Evolutionary conservation across 225 moss, liverwort and hornwort genomes (phyloP).

Genomic region (Pleurozium schreberi): DNA sequence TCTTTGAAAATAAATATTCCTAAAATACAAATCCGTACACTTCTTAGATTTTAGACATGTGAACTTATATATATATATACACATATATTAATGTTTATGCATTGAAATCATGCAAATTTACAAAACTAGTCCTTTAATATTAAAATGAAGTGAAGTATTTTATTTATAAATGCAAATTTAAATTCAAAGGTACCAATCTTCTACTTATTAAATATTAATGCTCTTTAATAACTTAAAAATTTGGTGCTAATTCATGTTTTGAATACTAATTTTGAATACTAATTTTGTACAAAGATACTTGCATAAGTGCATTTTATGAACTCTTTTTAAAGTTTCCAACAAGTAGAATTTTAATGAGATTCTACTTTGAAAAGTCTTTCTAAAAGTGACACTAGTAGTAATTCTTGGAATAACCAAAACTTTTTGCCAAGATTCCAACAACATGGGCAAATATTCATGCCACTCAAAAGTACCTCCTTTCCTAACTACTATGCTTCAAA

Average conservation of each 20-base stretch:
- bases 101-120: rapidly evolving
- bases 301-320: neutral
- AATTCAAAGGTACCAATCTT: neutral
- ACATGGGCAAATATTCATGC: neutral
- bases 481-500: neutral
- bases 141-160: neutral
- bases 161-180: neutral
- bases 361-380: neutral
- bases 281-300: too few relatives aligned
- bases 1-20: rapidly evolving
- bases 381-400: neutral
- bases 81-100: rapidly evolving
- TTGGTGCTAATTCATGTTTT: rapidly evolving
- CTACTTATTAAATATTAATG: neutral
- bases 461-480: neutral
- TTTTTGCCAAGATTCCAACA: neutral
- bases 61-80: neutral
- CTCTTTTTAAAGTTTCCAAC: neutral
- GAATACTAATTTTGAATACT: neutral
- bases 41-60: neutral
- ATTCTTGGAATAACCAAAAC: neutral
- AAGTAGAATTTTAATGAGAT: neutral
- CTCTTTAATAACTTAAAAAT: rapidly evolving
- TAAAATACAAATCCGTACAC: neutral
- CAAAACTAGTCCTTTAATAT: too few relatives aligned